Base-by-base conservation (phyloP, 257 asterid species). In the Salvia rosmarinus region DNA sequence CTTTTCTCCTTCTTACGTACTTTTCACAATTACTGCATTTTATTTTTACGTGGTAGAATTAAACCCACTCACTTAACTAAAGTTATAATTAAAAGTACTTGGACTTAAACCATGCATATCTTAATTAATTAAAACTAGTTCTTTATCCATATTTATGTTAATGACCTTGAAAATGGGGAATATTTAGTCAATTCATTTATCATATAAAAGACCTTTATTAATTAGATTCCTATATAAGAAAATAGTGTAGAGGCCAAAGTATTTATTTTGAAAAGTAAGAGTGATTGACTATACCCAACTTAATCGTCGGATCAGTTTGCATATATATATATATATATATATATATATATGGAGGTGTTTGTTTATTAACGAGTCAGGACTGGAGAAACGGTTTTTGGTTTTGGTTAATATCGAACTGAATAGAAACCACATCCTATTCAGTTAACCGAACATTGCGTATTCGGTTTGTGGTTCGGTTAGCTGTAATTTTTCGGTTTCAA, bases 201-300 rank as follows among this genome's bases (percentile, higher is more conserved):
- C 43, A 50, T 43, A 28, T 39, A 19, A 10, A 62, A 44, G 5
- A 19, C 19, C 39, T 17, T 62, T 40, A 17, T 30, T 17, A n/a
- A 8, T 0, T 23, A 61, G 9, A 46, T 32, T 25, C 49, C 23
- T 30, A 34, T 20, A 23, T 59, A 43, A 3, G 35, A 46, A 46
- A 46, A 51, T 12, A 30, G 21, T 30, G 39, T 11, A 58, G 35
- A 28, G 58, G 58, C 25, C 46, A 25, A 10, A 8, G 60, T 42
- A 46, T 25, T 57, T 59, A 20, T 47, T 21, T 63, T 35, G 55
- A 52, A 65, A 64, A 39, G 16, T 28, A 58, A 23, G 9, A 47
- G 9, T 50, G 71, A 59, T 70, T 63, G 56, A 70, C 56, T 54
- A 54, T 50, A 65, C 59, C 49, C 50, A 21, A 71, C 44, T 64